These are phyloP conservation scores for Fusarium pseudograminearum DNA, from an alignment of 2,329 filamentous ascomycete species.

Conservation along the genomic window DNA sequence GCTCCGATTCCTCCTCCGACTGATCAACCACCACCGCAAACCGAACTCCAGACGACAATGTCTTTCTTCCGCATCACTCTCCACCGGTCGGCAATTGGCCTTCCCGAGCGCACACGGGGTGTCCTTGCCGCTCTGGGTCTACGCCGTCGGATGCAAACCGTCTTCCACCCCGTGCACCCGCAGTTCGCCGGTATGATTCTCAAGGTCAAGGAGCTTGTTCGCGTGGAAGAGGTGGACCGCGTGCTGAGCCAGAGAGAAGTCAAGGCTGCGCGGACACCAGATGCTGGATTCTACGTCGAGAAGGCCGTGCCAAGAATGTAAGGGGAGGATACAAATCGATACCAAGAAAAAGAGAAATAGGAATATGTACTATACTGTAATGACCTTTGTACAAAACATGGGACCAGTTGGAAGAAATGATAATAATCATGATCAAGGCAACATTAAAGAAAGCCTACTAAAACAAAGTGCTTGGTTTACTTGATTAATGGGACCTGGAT, in stretches of 20 bases:
- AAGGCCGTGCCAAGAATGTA: conserved; percentile 55
- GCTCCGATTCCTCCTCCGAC: conserved; percentile 15
- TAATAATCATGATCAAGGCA: conserved; percentile 23
- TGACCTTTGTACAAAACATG: conserved; percentile 45
- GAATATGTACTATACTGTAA: conserved; percentile 51
- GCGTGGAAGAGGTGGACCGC: conserved; percentile 80
- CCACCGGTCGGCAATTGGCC: conserved; percentile 88
- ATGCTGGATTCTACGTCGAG: conserved; percentile 85
- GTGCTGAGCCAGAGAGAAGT: conserved; percentile 75
- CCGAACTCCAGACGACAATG: conserved; percentile 59
- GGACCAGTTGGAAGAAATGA: conserved; percentile 10
- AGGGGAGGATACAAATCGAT: not conserved
- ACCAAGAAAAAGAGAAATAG: conserved; percentile 4
- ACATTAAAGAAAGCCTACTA: conserved; percentile 14
- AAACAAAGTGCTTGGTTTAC: not conserved
- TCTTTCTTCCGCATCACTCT: conserved; percentile 92
- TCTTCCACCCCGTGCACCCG: conserved; percentile 86
- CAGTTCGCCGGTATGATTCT: conserved; percentile 91
- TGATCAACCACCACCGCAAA: not conserved
- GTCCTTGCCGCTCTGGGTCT: conserved; percentile 88
- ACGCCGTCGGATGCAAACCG: conserved; percentile 84
- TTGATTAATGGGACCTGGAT: not conserved
- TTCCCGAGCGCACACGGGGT: conserved; percentile 82
- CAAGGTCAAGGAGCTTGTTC: conserved; percentile 91
- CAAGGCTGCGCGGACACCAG: conserved; percentile 77